These are phyloP conservation scores for Trichoderma sp. DNA, from an alignment of 2,329 filamentous ascomycete species.

Conservation along the genomic window DNA sequence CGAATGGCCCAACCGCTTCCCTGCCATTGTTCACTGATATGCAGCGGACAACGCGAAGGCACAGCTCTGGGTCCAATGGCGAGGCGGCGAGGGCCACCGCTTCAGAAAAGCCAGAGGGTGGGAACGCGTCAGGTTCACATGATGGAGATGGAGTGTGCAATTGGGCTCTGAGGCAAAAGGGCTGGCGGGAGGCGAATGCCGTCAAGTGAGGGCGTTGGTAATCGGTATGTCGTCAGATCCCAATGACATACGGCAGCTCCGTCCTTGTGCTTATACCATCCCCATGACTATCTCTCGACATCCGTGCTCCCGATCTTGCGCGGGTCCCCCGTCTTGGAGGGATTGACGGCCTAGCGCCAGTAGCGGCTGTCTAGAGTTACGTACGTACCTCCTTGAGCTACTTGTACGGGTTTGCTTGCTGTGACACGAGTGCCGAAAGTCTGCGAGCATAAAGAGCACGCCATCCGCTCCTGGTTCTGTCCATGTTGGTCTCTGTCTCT, in stretches of 20 bases:
- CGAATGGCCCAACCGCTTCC: not conserved
- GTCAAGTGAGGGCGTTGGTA: not conserved
- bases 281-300: conserved; percentile 9
- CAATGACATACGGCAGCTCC: conserved; percentile 1
- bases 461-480: conserved; percentile 30
- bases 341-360: conserved; percentile 13
- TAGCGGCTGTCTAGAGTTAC: conserved; percentile 14
- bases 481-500: not conserved
- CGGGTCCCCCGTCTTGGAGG: conserved; percentile 16
- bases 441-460: conserved; percentile 34
- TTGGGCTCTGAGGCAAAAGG: conserved; percentile 1
- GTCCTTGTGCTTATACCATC: not conserved
- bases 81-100: conserved; percentile 8
- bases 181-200: conserved; percentile 15
- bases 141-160: conserved; percentile 11
- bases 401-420: not conserved
- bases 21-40: not conserved
- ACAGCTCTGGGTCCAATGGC: conserved; percentile 2
- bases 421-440: conserved; percentile 12
- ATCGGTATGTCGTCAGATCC: conserved; percentile 21
- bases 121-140: conserved; percentile 6
- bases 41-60: conserved; percentile 9
- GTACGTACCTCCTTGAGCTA: conserved; percentile 11
- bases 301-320: conserved; percentile 22
- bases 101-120: not conserved